Evolutionary conservation across 2,329 filamentous ascomycete genomes (phyloP).

Genomic region (Albifimbria verrucaria): DNA sequence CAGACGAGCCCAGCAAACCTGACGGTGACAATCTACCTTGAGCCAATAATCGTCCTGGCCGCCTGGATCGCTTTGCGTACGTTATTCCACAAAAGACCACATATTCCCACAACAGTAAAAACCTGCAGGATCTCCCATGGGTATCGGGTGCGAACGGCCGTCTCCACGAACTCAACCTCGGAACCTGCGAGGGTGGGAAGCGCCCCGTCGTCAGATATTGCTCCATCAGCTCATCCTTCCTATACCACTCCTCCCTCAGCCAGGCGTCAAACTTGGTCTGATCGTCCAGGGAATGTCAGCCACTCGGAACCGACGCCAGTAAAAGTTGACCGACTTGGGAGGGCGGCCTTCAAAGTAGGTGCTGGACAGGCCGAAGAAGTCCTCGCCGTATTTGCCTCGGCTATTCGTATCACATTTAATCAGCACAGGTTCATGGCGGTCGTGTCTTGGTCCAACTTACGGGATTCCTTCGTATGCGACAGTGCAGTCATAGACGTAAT

Average conservation of each 20-base stretch:
- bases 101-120: conserved; percentile 46
- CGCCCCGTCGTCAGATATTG: conserved; percentile 73
- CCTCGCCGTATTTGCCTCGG: conserved; percentile 80
- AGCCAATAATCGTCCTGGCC: conserved; percentile 14
- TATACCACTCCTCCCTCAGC: conserved; percentile 82
- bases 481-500: conserved; percentile 90
- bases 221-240: conserved; percentile 88
- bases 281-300: conserved; percentile 73
- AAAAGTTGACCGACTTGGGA: conserved; percentile 93
- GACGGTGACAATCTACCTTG: no score
- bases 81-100: conserved; percentile 39
- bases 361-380: conserved; percentile 81
- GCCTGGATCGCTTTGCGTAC: conserved; percentile 24
- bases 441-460: conserved; percentile 52
- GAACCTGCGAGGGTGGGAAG: conserved; percentile 67
- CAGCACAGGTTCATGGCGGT: no score
- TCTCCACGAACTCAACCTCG: conserved; percentile 51
- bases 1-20: no score
- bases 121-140: conserved; percentile 55
- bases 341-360: conserved; percentile 87
- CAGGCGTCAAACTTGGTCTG: conserved; percentile 75
- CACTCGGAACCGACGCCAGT: conserved; percentile 85
- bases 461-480: conserved; percentile 92
- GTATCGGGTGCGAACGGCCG: conserved; percentile 51
- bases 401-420: conserved; percentile 39